phyloP scores from a whole-genome alignment of 1,284 basidiomycete species.

The Xanthoconium separans region DNA sequence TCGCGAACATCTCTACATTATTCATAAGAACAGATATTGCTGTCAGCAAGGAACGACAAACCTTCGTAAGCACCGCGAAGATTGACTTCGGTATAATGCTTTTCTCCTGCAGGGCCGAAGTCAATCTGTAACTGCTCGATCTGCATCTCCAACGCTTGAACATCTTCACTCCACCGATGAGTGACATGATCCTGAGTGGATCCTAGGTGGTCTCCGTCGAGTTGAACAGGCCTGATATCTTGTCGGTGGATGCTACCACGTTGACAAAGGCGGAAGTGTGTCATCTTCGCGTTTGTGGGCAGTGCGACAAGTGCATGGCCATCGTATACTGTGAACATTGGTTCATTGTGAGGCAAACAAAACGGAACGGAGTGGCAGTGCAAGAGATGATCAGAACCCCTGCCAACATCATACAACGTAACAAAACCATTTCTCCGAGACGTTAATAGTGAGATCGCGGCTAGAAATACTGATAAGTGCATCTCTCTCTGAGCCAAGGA shows the following conservation, averaged over 20 bases:
- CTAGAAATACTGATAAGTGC: conserved; percentile 24
- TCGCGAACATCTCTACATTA: conserved; percentile 41
- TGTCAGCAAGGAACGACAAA: conserved; percentile 23
- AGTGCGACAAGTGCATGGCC: conserved; percentile 48
- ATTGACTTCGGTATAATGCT: conserved; percentile 46
- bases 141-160: conserved; percentile 39
- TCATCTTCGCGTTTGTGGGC: conserved; percentile 34
- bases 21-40: conserved; percentile 5
- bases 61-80: conserved; percentile 51
- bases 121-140: conserved; percentile 34
- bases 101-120: conserved; percentile 44
- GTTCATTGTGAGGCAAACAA: conserved; percentile 36
- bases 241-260: conserved; percentile 47
- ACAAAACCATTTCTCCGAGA: conserved; percentile 57
- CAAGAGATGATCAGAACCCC: conserved; percentile 39
- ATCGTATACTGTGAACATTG: conserved; percentile 32
- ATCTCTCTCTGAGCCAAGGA: neutral
- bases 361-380: conserved; percentile 47
- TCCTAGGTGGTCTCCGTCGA: conserved; percentile 2
- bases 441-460: conserved; percentile 50
- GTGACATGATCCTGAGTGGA: conserved; percentile 5
- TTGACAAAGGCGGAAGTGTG: conserved; percentile 48
- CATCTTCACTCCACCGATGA: conserved; percentile 42
- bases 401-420: conserved; percentile 61
- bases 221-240: conserved; percentile 34